Percentiles rank a stretch among this genome's conserved stretches.
Evolutionary conservation across 139 green algal genomes (phyloP).

Genomic region (Yamagishiella unicocca): DNA sequence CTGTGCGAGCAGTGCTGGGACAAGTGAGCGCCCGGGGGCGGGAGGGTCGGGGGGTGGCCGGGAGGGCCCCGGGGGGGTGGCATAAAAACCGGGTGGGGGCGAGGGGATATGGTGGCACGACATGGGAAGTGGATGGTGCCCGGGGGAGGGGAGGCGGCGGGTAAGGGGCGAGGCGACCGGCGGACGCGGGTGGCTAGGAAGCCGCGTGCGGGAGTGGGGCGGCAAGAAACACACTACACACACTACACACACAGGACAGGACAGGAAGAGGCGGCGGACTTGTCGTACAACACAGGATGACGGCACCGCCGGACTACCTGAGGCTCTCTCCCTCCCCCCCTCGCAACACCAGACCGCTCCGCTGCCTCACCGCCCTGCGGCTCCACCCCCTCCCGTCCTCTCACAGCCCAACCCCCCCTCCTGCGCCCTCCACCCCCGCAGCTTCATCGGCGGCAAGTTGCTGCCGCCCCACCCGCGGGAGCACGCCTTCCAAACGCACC

Average conservation of each 20-base stretch:
- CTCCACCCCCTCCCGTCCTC: not conserved
- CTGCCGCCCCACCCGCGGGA: not conserved
- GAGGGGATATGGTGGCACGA: too few species aligned
- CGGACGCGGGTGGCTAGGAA: too few species aligned
- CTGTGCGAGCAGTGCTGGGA: constrained; percentile 44
- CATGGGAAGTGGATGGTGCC: too few species aligned
- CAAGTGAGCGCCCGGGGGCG: not conserved
- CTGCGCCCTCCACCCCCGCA: not conserved
- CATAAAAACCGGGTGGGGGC: too few species aligned
- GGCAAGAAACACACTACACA: too few species aligned
- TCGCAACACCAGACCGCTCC: not conserved
- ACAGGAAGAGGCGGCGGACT: too few species aligned
- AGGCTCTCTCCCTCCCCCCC: not conserved
- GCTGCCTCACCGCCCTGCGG: not conserved
- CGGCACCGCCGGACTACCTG: too few species aligned
- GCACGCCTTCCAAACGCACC: constrained; percentile 48
- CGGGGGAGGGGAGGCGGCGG: not conserved
- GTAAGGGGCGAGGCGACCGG: not conserved
- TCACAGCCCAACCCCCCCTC: not conserved
- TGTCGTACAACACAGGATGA: too few species aligned
- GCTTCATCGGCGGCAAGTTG: not conserved
- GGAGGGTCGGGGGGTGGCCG: not conserved
- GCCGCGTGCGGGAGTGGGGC: too few species aligned
- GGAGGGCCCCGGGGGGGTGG: too few species aligned
- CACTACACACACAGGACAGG: too few species aligned